Evolutionary conservation across 140 eudicot species (phyloP), one percentile per base, ranked within the genome.

Genomic region (Senecio squalidus): DNA sequence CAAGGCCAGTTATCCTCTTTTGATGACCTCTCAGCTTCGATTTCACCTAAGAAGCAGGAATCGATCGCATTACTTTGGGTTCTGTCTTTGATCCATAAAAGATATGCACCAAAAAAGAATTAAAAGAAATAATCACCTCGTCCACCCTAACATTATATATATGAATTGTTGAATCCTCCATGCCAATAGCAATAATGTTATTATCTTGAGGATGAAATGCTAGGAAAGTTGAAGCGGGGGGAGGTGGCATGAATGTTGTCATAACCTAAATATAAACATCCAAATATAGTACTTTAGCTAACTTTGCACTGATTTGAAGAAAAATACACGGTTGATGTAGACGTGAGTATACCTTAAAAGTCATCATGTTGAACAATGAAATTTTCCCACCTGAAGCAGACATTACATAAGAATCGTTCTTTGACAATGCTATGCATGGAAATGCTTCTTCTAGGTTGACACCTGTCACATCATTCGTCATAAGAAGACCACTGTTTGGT

Each of bases 171-270:
- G 97, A 85, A 77, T 90, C 97, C 57, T 85, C 95, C 97, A 85
- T 89, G 25, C 97, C 97, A 68, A 85, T 83, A 63, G 95, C 95
- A 36, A 82, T 78, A 15, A 89, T 72, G 66, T 89, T 89, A 77
- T 89, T 89, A 74, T 89, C 97, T 69, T 57, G 87, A 50, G 97
- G 97, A 80, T 89, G 95, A 77, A 89, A 85, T 30, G 94, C 95
- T 65, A 89, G 64, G 75, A 61, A 82, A 16, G 97, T 89, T 34
- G 97, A 69, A 58, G 95, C 77, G 0, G 97, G 97, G 14, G 95
- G 94, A 62, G 95, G 89, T 13, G 90, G 76, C 97, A 89, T 89
- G 74, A 89, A 85, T 29, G 97, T 85, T 21, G 95, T 85, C 97
- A 90, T 90, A 8, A 84, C 94, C 97, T 90, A 68, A 14, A 53